Evolutionary conservation across 2,329 filamentous ascomycete genomes (phyloP).

Genomic region (Didymellaceae sp.): DNA sequence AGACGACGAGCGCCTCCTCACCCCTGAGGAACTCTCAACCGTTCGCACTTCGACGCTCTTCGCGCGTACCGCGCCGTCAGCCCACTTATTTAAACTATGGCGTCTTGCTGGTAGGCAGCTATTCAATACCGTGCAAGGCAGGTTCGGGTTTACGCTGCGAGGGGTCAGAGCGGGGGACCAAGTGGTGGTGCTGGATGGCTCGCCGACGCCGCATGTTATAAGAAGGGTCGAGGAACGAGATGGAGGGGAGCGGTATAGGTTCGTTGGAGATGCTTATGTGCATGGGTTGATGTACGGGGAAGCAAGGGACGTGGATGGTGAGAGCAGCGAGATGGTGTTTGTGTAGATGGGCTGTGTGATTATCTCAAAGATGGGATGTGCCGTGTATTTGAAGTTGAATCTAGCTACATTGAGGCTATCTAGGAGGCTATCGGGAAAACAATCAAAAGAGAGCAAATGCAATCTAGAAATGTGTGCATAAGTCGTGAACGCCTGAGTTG

Average conservation of each 20-base stretch:
- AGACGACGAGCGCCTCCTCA: background rate
- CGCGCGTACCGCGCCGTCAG: background rate
- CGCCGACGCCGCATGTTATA: background rate
- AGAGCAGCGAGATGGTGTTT: conserved; percentile 2
- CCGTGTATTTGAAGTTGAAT: no score
- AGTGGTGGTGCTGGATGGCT: conserved; percentile 3
- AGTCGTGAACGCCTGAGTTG: no score
- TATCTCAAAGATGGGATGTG: no score
- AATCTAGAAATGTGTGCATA: no score
- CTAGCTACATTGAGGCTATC: background rate
- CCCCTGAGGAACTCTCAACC: background rate
- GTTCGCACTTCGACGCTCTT: background rate
- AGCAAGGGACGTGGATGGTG: conserved; percentile 7
- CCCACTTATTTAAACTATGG: background rate
- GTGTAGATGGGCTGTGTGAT: background rate
- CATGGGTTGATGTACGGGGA: conserved; percentile 11
- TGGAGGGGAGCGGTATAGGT: background rate
- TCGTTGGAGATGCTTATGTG: conserved; percentile 14
- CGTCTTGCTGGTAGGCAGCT: background rate
- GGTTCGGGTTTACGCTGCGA: background rate
- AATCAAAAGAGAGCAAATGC: background rate
- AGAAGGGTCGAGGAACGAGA: background rate
- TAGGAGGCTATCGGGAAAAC: background rate
- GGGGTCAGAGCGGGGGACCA: background rate
- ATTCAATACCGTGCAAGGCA: background rate